Evolutionary conservation across 2,329 filamentous ascomycete genomes (phyloP).

Genomic region (Aureobasidium sp.): DNA sequence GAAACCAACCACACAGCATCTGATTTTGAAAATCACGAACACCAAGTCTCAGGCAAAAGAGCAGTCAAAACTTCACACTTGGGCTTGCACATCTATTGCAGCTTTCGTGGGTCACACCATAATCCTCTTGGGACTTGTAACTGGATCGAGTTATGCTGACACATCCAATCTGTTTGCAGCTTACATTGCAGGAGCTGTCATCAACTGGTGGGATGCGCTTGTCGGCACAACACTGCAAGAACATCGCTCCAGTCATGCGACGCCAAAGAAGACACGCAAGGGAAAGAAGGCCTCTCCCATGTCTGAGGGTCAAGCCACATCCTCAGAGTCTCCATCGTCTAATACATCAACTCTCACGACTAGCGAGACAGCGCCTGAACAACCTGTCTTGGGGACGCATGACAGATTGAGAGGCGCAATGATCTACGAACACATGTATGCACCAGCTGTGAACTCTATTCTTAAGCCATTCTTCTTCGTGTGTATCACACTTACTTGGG

Average conservation of each 20-base stretch:
- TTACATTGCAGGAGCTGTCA: slow-evolving; percentile 50
- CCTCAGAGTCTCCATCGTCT: neutral
- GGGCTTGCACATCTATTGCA: neutral
- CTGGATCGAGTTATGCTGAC: slow-evolving; percentile 51
- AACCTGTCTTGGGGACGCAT: neutral
- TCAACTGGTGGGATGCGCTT: slow-evolving; percentile 52
- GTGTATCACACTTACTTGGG: neutral
- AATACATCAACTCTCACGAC: neutral
- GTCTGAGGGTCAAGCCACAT: too few relatives aligned
- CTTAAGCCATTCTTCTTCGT: slow-evolving; percentile 65
- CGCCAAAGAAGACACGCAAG: neutral
- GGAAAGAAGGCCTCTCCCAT: neutral
- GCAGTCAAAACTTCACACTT: neutral
- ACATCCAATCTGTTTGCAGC: slow-evolving; percentile 57
- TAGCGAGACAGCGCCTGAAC: neutral
- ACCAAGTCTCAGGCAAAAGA: neutral
- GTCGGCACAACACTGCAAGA: slow-evolving; percentile 14
- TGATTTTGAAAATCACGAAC: neutral
- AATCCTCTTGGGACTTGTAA: slow-evolving; percentile 44
- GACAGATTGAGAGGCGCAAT: neutral
- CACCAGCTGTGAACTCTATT: slow-evolving; percentile 41
- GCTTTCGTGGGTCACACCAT: slow-evolving; percentile 37
- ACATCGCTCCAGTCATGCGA: neutral
- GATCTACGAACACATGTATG: slow-evolving; percentile 43
- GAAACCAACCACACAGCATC: slow-evolving; percentile 33